Evolutionary conservation across 2,329 filamentous ascomycete genomes (phyloP).

Genomic region (Orbilia brochopaga): DNA sequence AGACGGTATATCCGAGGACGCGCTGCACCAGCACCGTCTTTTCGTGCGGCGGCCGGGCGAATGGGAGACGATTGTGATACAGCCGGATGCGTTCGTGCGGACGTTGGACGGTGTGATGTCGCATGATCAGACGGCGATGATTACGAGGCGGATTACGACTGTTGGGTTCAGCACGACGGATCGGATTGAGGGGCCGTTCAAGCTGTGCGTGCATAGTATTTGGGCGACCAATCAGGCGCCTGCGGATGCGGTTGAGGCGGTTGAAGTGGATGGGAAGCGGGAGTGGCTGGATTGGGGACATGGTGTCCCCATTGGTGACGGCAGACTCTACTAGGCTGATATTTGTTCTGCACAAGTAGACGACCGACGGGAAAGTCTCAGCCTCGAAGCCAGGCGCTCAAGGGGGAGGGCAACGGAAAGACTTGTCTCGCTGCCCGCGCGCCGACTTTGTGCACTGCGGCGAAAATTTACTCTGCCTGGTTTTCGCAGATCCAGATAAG

Average conservation of each 20-base stretch:
- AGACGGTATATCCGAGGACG: conserved; percentile 89
- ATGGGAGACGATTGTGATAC: conserved; percentile 88
- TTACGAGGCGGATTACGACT: conserved; percentile 82
- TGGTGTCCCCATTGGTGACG: not conserved
- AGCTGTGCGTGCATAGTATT: conserved; percentile 80
- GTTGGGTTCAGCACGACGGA: conserved; percentile 90
- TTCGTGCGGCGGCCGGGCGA: conserved; percentile 75
- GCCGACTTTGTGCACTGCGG: too few relatives aligned
- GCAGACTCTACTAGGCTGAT: not conserved
- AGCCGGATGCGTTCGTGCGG: conserved; percentile 89
- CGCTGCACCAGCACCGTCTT: conserved; percentile 91
- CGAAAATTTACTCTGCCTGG: too few relatives aligned
- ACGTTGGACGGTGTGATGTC: conserved; percentile 92
- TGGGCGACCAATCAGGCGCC: conserved; percentile 70
- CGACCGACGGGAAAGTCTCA: not conserved
- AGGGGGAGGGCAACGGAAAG: too few relatives aligned
- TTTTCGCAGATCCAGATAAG: too few relatives aligned
- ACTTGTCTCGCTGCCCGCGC: too few relatives aligned
- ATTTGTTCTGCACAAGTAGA: not conserved
- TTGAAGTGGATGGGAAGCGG: conserved; percentile 31
- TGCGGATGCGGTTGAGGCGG: conserved; percentile 33
- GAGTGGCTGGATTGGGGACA: conserved; percentile 47
- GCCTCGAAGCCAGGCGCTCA: too few relatives aligned
- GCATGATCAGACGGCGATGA: conserved; percentile 88
- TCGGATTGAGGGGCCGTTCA: conserved; percentile 83